Percentiles rank a stretch among this genome's conserved stretches.
Conservation (phyloP, 2,329 filamentous ascomycete species). For the Neocucurbitaria cava region DNA sequence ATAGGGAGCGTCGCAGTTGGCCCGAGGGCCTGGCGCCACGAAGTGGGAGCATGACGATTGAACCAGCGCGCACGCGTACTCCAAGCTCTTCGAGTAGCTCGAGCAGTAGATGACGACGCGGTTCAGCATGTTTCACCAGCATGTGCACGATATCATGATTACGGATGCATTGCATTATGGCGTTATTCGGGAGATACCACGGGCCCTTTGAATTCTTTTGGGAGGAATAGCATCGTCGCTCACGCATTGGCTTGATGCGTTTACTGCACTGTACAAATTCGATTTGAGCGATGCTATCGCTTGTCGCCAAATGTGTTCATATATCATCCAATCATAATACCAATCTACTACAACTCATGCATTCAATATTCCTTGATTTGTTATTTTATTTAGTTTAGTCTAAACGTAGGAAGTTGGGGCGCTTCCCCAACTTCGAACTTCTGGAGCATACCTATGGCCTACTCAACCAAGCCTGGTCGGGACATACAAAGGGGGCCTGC, state of each 20-base stretch:
- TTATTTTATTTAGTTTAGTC: no score
- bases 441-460: no score
- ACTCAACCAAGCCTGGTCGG: no score
- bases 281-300: not conserved
- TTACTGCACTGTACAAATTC: not conserved
- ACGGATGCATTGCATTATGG: constrained; percentile 18
- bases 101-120: constrained; percentile 1
- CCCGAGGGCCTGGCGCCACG: constrained; percentile 33
- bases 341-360: no score
- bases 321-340: not conserved
- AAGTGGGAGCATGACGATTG: constrained; percentile 19
- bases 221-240: not conserved
- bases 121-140: not conserved
- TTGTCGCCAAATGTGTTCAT: not conserved
- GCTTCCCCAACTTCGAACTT: no score
- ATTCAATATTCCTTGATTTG: no score
- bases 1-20: constrained; percentile 41
- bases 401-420: no score
- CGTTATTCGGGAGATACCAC: constrained; percentile 29
- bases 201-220: constrained; percentile 2
- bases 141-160: constrained; percentile 6
- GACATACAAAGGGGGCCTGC: no score
- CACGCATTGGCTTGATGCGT: not conserved
- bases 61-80: constrained; percentile 15
- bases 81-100: constrained; percentile 12